These are phyloP conservation scores for Trichoderma harzianum DNA, from an alignment of 2,329 filamentous ascomycete species.

Conservation along the genomic window DNA sequence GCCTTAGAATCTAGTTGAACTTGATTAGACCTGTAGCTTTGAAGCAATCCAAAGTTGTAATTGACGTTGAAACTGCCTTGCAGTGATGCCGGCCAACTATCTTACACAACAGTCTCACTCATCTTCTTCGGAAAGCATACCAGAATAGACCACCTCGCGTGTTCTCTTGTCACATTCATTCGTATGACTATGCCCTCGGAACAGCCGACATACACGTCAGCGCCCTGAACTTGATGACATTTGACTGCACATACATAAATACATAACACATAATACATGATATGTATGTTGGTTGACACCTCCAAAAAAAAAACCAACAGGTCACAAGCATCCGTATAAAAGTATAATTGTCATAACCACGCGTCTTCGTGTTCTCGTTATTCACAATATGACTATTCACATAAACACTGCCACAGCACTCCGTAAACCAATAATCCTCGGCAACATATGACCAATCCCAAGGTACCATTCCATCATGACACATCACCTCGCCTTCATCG, in stretches of 20 bases:
- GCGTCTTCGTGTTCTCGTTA: background rate
- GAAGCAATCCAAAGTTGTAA: no score
- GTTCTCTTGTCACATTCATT: background rate
- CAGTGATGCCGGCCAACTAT: background rate
- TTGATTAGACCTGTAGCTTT: no score
- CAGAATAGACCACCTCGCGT: background rate
- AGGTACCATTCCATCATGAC: background rate
- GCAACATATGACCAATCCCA: background rate
- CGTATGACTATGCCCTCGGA: background rate
- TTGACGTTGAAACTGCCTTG: no score
- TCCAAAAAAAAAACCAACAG: background rate
- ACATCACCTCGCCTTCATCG: background rate
- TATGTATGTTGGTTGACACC: background rate
- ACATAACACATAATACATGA: background rate
- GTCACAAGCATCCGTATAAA: constrained; percentile 1
- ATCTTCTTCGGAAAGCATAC: background rate
- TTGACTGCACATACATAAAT: background rate
- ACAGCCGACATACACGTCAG: background rate
- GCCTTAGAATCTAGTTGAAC: no score
- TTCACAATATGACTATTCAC: background rate
- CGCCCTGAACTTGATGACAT: background rate
- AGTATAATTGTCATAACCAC: background rate
- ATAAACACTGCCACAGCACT: background rate
- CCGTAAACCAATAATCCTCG: background rate
- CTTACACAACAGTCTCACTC: background rate